Conservation (phyloP, 1,284 basidiomycete genomes). For the Trichosporon coremiiforme region DNA sequence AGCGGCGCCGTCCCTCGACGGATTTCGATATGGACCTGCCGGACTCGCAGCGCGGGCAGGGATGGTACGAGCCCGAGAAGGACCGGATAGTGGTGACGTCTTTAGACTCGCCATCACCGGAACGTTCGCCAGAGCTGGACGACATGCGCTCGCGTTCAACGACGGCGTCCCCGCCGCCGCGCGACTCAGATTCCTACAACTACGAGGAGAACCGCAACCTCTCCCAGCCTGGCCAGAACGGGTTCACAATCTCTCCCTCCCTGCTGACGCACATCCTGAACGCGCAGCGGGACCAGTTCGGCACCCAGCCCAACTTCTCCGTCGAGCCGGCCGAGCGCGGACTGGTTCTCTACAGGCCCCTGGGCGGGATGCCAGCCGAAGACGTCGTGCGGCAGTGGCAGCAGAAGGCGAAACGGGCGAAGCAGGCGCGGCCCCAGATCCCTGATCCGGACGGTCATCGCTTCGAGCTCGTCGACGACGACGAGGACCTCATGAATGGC, state of each 20-base stretch:
- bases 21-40: slow-evolving; percentile 39
- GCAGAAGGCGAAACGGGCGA: neutral
- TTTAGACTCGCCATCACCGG: slow-evolving; percentile 33
- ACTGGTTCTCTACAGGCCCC: slow-evolving; percentile 47
- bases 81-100: slow-evolving; percentile 52
- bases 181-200: slow-evolving; percentile 19
- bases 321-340: slow-evolving; percentile 32
- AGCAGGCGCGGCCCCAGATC: neutral
- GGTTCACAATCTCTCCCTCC: slow-evolving; percentile 52
- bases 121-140: slow-evolving; percentile 29
- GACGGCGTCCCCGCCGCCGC: slow-evolving; percentile 16
- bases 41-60: slow-evolving; percentile 18
- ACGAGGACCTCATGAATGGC: slow-evolving; percentile 27
- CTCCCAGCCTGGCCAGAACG: slow-evolving; percentile 47
- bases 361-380: slow-evolving; percentile 34
- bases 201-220: slow-evolving; percentile 34
- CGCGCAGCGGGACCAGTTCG: slow-evolving; percentile 38
- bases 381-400: slow-evolving; percentile 29
- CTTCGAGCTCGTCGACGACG: slow-evolving; percentile 29
- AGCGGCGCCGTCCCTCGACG: slow-evolving; percentile 22
- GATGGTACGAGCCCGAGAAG: slow-evolving; percentile 54
- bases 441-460: slow-evolving; percentile 16
- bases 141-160: slow-evolving; percentile 29
- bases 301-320: slow-evolving; percentile 18
- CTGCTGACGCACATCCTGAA: slow-evolving; percentile 51